These are phyloP conservation scores for Neurospora sp. DNA, from an alignment of 495 filamentous ascomycete genomes.

Conservation along the genomic window DNA sequence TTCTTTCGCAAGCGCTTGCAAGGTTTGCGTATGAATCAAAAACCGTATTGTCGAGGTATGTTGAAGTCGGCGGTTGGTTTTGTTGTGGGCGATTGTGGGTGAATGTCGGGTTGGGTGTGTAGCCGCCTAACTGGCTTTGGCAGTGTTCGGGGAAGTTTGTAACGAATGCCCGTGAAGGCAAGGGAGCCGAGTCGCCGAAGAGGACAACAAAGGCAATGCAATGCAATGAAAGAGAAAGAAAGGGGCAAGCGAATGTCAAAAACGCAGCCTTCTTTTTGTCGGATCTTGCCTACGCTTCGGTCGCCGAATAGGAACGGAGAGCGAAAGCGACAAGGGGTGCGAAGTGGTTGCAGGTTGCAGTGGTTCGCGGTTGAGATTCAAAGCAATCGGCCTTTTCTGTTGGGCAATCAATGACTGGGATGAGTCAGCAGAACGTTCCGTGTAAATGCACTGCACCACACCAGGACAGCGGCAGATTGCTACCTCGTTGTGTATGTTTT, in stretches of 20 bases:
- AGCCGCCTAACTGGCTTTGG: conserved; percentile 15
- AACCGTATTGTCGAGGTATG: not conserved
- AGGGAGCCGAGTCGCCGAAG: not conserved
- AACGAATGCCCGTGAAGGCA: not conserved
- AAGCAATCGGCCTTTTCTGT: not conserved
- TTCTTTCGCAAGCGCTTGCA: not conserved
- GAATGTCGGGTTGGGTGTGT: conserved; percentile 4
- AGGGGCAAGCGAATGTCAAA: not conserved
- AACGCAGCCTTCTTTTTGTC: not conserved
- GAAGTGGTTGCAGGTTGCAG: not conserved
- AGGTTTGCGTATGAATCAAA: not conserved
- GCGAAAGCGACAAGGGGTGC: not conserved
- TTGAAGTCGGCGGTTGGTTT: not conserved
- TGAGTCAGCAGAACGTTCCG: not conserved
- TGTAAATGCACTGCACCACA: not conserved
- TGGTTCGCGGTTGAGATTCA: not conserved
- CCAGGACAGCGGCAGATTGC: not conserved
- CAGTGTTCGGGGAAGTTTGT: conserved; percentile 4
- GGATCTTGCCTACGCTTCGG: not conserved
- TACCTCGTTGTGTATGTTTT: not conserved
- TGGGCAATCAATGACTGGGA: conserved; percentile 1
- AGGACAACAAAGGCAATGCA: not conserved
- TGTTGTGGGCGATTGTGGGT: conserved; percentile 2
- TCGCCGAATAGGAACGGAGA: not conserved
- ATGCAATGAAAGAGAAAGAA: not conserved